Evolutionary conservation across 2,329 filamentous ascomycete species (phyloP), one percentile per base, ranked within the genome.

Genomic region (Penicillium decumbens): DNA sequence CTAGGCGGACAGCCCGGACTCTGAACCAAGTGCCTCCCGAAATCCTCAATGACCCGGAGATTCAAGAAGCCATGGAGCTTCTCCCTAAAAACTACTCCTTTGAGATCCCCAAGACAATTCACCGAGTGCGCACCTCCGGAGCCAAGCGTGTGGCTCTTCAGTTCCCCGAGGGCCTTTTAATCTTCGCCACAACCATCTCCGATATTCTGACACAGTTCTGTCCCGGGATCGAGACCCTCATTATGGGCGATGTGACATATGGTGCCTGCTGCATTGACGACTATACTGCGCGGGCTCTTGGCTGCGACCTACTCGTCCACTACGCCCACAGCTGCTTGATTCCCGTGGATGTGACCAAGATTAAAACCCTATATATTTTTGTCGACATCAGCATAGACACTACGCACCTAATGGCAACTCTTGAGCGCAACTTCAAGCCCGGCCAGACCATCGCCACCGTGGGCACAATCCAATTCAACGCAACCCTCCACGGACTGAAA

Each of bases 191-290:
- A 24, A 98, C 93, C 30, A 92, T 98, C 59, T 95, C 93, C 3
- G 93, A 98, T 67, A 97, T 98, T 62, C 77, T 98, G 41, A 89
- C 88, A 0, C 87, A 91, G 66, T 98, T 98, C 75, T 98, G 93
- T 65, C 87, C 89, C 0, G 90, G 88, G 1, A 86, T 87, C 35
- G 89, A 95, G 68, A 97, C 92, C 1, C 78, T 97, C 46, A 98
- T 98, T 69, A 98, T 98, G 93, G 93, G 93, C 53, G 93, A 98
- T 68, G 93, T 98, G 38, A 98, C 93, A 1, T 98, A 98, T 69
- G 93, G 93, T 55, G 93, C 93, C 20, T 98, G 93, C 76, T 98
- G 93, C 67, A 96, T 98, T 62, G 93, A 98, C 68, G 93, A 98
- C 73, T 98, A 95, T 73, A 98, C 93, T 0, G 95, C 93, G 1